Evolutionary conservation across 495 filamentous ascomycete species (phyloP), one percentile per base, ranked within the genome.

Genomic region (Talaromyces ruber): DNA sequence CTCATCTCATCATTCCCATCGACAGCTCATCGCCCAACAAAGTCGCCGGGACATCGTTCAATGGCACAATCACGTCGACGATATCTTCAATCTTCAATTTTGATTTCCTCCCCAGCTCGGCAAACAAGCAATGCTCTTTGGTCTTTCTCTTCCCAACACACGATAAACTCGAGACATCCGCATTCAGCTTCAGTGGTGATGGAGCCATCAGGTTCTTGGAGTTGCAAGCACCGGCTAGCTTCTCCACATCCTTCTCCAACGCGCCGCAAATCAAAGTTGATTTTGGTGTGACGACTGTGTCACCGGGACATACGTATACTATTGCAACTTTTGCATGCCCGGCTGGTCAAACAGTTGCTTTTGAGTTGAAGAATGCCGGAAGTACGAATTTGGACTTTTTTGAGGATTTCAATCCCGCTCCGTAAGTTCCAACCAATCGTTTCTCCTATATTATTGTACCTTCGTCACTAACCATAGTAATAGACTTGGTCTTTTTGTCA

Each of bases 71-170:
- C 45, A 78, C 78, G 3, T 66, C 78, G 3, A 80, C 76, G 22
- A 72, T 84, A 63, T 87, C 86, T 28, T 81, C 78, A 12, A 70
- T 86, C 50, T 90, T 88, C 81, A 87, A 86, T 72, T 91, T 91
- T 72, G 84, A 88, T 68, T 80, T 90, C 45, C 84, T 82, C 0
- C 28, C 68, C 0, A 68, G 67, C 14, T 72, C 81, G 66, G 67
- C 75, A 43, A 81, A 76, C 58, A 82, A 84, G 71, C 87, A 76
- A 1, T 92, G 88, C 72, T 77, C 76, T 39, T 79, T 89, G 6
- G 71, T 88, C 59, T 89, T 92, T 76, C 74, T 88, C 32, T 83
- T 89, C 71, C 87, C 88, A 12, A 63, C 72, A 52, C 67, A 75
- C 60, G 61, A 73, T 4, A 66, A 84, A 26, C 79, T 86, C 22